phyloP scores from a whole-genome alignment of 352 stramenopile species.

The Pythium coloratum region DNA sequence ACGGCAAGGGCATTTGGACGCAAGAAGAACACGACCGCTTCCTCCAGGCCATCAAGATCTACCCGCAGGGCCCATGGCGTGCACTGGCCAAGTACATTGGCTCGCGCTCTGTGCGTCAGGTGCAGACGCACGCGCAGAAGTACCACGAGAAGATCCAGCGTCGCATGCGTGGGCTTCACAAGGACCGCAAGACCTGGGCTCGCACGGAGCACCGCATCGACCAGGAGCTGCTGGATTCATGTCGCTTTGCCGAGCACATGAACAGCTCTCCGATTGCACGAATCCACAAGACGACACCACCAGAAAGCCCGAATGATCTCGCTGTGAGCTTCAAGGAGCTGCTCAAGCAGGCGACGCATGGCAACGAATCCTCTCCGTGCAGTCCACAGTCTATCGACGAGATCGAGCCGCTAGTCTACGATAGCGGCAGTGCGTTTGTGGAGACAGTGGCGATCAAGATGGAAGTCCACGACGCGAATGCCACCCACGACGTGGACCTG shows the following conservation, averaged over 20 bases:
- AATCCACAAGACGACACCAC: slow-evolving; percentile 8
- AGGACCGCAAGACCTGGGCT: slow-evolving; percentile 16
- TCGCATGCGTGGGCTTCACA: slow-evolving; percentile 21
- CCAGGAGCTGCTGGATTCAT: slow-evolving; percentile 22
- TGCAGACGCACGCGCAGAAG: slow-evolving; percentile 21
- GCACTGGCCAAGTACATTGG: slow-evolving; percentile 21
- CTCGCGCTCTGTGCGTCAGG: slow-evolving; percentile 12
- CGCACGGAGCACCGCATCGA: slow-evolving; percentile 28
- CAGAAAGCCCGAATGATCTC: neutral
- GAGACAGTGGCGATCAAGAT: slow-evolving; percentile 2
- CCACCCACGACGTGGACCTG: neutral
- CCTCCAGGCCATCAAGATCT: slow-evolving; percentile 29
- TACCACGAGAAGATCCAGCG: slow-evolving; percentile 30
- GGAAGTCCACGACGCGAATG: neutral
- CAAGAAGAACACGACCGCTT: slow-evolving; percentile 35
- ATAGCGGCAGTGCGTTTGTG: neutral
- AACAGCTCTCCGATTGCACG: neutral
- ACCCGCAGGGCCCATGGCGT: slow-evolving; percentile 25
- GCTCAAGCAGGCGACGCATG: neutral
- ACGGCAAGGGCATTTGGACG: slow-evolving; percentile 26
- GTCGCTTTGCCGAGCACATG: slow-evolving; percentile 13
- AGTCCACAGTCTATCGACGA: slow-evolving; percentile 13
- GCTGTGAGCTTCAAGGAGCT: slow-evolving; percentile 20
- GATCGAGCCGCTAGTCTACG: slow-evolving; percentile 9
- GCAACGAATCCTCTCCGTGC: neutral